Evolutionary conservation across 2,329 filamentous ascomycete genomes (phyloP).

Genomic region (Alternaria sp.): DNA sequence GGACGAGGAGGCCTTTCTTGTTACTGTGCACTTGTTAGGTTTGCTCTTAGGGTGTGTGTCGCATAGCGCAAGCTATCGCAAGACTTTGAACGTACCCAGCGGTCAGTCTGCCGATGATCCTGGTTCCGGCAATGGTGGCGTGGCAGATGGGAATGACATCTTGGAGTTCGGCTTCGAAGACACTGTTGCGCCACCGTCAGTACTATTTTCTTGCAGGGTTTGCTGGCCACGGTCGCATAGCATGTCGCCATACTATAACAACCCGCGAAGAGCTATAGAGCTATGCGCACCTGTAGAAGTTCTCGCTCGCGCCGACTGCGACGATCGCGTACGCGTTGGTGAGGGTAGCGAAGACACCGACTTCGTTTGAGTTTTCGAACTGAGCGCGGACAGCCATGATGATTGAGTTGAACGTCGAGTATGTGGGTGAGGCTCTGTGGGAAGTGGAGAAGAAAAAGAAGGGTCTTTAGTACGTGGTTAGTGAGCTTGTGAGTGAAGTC

Average conservation of each 20-base stretch:
- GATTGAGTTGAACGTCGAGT: background rate
- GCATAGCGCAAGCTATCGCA: background rate
- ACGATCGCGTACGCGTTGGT: constrained; percentile 97
- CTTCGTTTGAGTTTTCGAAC: constrained; percentile 92
- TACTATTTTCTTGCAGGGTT: background rate
- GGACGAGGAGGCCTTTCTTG: constrained; percentile 94
- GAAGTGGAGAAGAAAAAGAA: background rate
- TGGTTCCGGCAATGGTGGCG: constrained; percentile 93
- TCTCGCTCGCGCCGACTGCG: constrained; percentile 92
- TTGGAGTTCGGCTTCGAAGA: constrained; percentile 97
- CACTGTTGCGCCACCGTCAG: constrained; percentile 57
- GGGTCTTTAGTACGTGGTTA: background rate
- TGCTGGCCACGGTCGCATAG: background rate
- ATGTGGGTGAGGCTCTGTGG: background rate
- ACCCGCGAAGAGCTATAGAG: background rate
- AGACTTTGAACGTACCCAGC: constrained; percentile 68
- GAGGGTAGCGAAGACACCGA: constrained; percentile 94
- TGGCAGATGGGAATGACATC: constrained; percentile 97
- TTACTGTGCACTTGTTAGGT: constrained; percentile 64
- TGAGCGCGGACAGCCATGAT: constrained; percentile 63
- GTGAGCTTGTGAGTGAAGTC: constrained; percentile 12
- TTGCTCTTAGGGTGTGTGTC: background rate
- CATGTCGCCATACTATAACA: background rate
- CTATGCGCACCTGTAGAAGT: constrained; percentile 82
- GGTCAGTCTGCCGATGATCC: constrained; percentile 94